Evolutionary conservation across 202 grass and related monocot genomes (phyloP).

Genomic region (Schoenoplectus tabernaemontani): DNA sequence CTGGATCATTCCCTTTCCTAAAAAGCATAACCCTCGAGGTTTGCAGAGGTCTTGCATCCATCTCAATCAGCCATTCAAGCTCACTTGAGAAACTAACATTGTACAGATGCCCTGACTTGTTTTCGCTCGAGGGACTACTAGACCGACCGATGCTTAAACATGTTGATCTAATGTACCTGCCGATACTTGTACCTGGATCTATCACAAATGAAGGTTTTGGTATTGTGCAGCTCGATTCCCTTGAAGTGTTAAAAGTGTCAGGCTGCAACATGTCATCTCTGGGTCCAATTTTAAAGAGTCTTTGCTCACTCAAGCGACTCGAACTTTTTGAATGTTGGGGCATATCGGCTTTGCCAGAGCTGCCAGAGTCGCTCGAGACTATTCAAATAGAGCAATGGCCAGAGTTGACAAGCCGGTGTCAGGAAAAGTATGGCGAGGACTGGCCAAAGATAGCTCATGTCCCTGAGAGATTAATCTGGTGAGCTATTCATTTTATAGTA

Average conservation of each 20-base stretch:
- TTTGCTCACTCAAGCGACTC: neutral
- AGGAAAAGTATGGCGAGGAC: slow-evolving; percentile 12
- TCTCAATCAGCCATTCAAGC: neutral
- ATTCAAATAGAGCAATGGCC: slow-evolving; percentile 25
- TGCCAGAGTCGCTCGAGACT: slow-evolving; percentile 9
- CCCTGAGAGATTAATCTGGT: slow-evolving; percentile 19
- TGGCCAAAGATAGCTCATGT: slow-evolving; percentile 23
- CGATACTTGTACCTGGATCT: slow-evolving; percentile 6
- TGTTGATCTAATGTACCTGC: slow-evolving; percentile 10
- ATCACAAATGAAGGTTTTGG: slow-evolving; percentile 2
- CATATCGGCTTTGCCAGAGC: slow-evolving; percentile 1
- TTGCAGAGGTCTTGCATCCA: neutral
- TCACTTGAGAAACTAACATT: neutral
- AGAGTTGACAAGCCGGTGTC: slow-evolving; percentile 12
- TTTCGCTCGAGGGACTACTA: slow-evolving; percentile 1
- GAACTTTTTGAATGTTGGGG: slow-evolving; percentile 18
- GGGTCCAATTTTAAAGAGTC: neutral
- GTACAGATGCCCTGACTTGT: slow-evolving; percentile 12
- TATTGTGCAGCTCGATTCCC: slow-evolving; percentile 1
- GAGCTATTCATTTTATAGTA: neutral
- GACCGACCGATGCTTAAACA: neutral
- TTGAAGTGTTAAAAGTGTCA: slow-evolving; percentile 7
- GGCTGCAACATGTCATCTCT: slow-evolving; percentile 9
- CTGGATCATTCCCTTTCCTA: neutral
- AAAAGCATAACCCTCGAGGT: neutral